Base-by-base conservation (phyloP, 2,329 filamentous ascomycete genomes). In the Colletotrichum plurivorum region DNA sequence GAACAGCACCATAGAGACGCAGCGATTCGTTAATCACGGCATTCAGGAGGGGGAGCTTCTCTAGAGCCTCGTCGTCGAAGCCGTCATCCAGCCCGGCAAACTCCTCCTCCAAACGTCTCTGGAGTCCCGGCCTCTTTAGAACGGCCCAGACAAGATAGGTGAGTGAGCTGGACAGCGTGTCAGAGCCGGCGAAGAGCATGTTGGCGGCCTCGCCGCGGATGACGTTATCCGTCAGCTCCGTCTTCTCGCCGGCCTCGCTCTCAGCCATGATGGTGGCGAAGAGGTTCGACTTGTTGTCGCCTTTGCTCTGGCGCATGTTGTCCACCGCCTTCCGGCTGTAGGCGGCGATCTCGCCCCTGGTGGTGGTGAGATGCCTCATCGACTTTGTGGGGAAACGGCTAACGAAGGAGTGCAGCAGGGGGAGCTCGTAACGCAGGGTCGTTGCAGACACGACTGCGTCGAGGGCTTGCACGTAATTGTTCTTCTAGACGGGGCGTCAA, bases 141-240 rank as follows among this genome's bases (percentile, higher is more conserved):
- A 84, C 73, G 3, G 75, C 73, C 81, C 81, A 87, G 7, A 83
- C 72, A 0, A 85, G 74, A 63, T 87, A 88, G 0, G 85, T 87
- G 31, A 88, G 70, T 0, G 84, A 84, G 13, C 80, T 79, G 1
- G 85, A 82, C 0, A 86, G 87, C 0, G 86, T 88, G 67, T 88
- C 85, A 45, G 80, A 85, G 2, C 86, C 86, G 0, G 85, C 87
- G 7, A 84, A 67, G 57, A 88, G 87, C 71, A 84, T 85, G 0
- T 71, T 74, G 15, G 78, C 76, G 0, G 84, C 84, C 53, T 85
- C 81, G 18, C 73, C 72, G 3, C 73, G 64, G 1, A 85, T 77
- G 25, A 86, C 82, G 1, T 72, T n/a, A 16, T 66, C 62, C 3
- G 54, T 60, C 5, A 69, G 51, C 7, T 45, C 16, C 2, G 48